Base-by-base conservation (phyloP, 345 rosid species). In the Gossypium arboreum region DNA sequence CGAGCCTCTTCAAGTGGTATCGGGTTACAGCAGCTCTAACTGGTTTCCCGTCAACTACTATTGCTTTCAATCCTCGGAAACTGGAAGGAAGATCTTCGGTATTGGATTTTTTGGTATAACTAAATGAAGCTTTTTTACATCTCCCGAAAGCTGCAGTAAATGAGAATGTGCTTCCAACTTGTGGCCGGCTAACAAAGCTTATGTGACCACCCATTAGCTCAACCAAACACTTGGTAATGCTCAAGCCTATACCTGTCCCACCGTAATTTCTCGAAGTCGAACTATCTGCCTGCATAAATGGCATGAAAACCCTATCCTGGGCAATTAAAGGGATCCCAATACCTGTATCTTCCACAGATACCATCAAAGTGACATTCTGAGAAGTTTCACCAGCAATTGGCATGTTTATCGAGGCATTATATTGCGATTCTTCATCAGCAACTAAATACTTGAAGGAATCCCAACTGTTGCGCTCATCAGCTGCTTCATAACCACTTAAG, bases 231-330 rank as follows among this genome's bases (percentile, higher is more conserved):
- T 91, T 92, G 74, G 93, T 92, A 69, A 95, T 95, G 79, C 99
- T 95, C 85, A 95, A 85, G 61, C 99, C 99, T 82, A 95, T 95
- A 27, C 99, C 99, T 0, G 99, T 95, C 70, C 99, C 99, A 51
- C 99, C 99, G 56, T 87, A 87, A 70, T 83, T 80, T 81, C 99
- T 86, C 22, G 99, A 95, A 45, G 97, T 95, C n/a, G 99, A 95
- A 80, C 98, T 92, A 73, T 93, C 99, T 24, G 98, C 99, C 84
- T 95, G 99, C 93, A 95, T 86, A 76, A 95, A 95, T 25, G 99
- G 99, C 90, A 84, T 90, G 79, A 95, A 95, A 45, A 95, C 94
- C 29, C 96, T 90, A 22, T 88, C 89, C 69, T 95, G 99, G n/a
- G 98, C 99, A 25, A 55, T 67, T 64, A 90, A 77, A n/a, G 99